phyloP scores from a whole-genome alignment of 805 yeast genomes.

The Candida loeiensis region DNA sequence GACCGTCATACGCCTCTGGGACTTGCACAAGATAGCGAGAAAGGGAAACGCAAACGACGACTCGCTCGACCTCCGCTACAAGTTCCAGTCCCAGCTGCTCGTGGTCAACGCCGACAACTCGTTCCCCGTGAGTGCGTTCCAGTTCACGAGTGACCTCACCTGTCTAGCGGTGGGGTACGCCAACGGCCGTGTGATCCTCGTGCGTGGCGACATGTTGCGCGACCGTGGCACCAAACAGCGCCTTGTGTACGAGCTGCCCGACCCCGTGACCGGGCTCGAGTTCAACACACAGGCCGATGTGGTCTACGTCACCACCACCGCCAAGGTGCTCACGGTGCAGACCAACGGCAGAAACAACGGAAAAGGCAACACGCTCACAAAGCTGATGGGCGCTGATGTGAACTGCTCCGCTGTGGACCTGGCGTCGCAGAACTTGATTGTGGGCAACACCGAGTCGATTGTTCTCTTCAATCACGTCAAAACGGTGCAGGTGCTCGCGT shows the following conservation, averaged over 20 bases:
- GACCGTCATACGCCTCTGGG: slow-evolving; percentile 68
- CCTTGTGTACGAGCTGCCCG: slow-evolving; percentile 65
- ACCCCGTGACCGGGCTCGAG: slow-evolving; percentile 77
- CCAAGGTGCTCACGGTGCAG: slow-evolving; percentile 63
- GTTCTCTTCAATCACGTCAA: slow-evolving; percentile 58
- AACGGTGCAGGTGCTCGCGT: slow-evolving; percentile 50
- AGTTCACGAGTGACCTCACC: slow-evolving; percentile 51
- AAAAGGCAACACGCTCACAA: slow-evolving; percentile 44
- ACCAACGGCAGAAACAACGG: slow-evolving; percentile 80
- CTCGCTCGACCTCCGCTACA: slow-evolving; percentile 14
- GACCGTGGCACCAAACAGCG: slow-evolving; percentile 92
- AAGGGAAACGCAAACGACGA: slow-evolving; percentile 6
- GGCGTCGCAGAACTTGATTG: slow-evolving; percentile 50
- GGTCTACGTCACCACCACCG: slow-evolving; percentile 72
- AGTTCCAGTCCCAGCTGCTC: slow-evolving; percentile 58
- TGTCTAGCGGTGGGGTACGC: slow-evolving; percentile 76
- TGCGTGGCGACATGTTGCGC: slow-evolving; percentile 82
- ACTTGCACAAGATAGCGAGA: slow-evolving; percentile 49
- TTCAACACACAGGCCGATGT: slow-evolving; percentile 50
- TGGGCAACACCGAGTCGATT: slow-evolving; percentile 62
- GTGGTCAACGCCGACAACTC: slow-evolving; percentile 72
- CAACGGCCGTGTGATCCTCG: slow-evolving; percentile 75
- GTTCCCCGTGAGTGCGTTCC: slow-evolving; percentile 70
- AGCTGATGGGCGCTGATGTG: slow-evolving; percentile 46
- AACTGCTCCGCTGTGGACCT: slow-evolving; percentile 44